Percentiles rank a stretch among this genome's conserved stretches.
These are phyloP conservation scores for Raddia distichophylla DNA, from an alignment of 176 grass and related monocot genomes.

Conservation along the genomic window DNA sequence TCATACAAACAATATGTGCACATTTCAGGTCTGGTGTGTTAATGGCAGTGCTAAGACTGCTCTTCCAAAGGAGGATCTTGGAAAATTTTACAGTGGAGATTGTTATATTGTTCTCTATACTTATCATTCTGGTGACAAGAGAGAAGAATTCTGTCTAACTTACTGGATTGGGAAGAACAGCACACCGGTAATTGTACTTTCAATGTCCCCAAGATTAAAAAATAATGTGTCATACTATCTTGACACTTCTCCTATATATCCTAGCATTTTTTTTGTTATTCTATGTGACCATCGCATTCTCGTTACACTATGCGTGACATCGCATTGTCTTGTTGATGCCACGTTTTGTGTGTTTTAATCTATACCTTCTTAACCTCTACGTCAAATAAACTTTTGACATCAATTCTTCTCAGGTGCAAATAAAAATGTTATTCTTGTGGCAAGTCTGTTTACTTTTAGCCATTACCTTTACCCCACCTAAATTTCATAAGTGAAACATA, in stretches of 20 bases:
- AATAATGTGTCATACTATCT: not conserved
- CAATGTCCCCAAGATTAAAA: conserved; percentile 7
- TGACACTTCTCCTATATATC: not conserved
- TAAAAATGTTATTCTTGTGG: conserved; percentile 4
- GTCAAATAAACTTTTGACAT: conserved; percentile 7
- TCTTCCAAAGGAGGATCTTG: conserved; percentile 82
- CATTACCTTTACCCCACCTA: not conserved
- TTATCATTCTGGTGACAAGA: conserved; percentile 88
- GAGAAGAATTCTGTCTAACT: conserved; percentile 87
- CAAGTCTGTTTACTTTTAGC: conserved; percentile 22
- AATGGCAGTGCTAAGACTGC: conserved; percentile 62
- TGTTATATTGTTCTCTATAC: conserved; percentile 94
- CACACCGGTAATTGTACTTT: conserved; percentile 50
- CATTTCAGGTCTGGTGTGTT: conserved; percentile 79
- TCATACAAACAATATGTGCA: conserved; percentile 30
- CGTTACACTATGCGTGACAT: not conserved
- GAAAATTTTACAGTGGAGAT: conserved; percentile 90
- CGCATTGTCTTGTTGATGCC: not conserved
- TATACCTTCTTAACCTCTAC: conserved; percentile 17
- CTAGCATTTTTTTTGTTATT: conserved; percentile 15
- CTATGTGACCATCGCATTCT: not conserved
- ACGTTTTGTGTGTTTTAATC: conserved; percentile 2
- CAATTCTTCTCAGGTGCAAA: conserved; percentile 20
- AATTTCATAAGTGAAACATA: not conserved
- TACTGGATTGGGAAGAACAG: conserved; percentile 88